These are phyloP conservation scores for Corchorus olitorius DNA, from an alignment of 345 rosid genomes.

Conservation along the genomic window DNA sequence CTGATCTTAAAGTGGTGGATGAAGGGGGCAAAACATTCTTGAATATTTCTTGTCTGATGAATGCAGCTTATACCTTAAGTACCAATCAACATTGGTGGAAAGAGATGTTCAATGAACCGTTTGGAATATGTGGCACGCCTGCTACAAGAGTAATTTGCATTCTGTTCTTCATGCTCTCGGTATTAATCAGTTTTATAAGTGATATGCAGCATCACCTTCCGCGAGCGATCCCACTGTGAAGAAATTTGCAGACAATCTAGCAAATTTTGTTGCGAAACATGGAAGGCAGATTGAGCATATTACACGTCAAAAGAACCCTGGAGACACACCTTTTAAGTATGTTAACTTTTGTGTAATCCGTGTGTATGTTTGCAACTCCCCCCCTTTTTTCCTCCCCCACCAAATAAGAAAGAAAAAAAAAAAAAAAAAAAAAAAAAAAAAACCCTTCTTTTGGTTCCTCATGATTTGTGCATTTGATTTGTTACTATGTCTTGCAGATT, in stretches of 20 bases:
- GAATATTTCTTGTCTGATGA: constrained; percentile 85
- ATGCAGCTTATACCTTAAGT: constrained; percentile 93
- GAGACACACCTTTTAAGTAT: constrained; percentile 92
- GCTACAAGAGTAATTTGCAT: constrained; percentile 97
- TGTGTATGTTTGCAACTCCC: neutral
- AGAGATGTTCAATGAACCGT: constrained; percentile 90
- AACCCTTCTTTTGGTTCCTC: neutral
- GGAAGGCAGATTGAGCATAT: constrained; percentile 92
- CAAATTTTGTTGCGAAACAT: constrained; percentile 96
- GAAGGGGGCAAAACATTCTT: constrained; percentile 62
- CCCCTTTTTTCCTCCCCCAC: neutral
- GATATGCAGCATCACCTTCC: constrained; percentile 95
- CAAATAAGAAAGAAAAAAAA: no score
- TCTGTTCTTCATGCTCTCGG: constrained; percentile 96
- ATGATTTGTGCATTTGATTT: constrained; percentile 7
- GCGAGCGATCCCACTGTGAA: constrained; percentile 93
- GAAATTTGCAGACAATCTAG: constrained; percentile 95
- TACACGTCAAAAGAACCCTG: constrained; percentile 96
- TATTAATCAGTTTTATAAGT: constrained; percentile 99
- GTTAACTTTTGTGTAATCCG: constrained; percentile 23
- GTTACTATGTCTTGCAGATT: constrained; percentile 54
- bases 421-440: no score
- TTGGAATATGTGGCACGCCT: constrained; percentile 89
- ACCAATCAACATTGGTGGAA: constrained; percentile 89
- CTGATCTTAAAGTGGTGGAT: constrained; percentile 41